Conservation (phyloP, 371 early-diverging fungal genomes). For the Basidiobolus heterosporus region DNA sequence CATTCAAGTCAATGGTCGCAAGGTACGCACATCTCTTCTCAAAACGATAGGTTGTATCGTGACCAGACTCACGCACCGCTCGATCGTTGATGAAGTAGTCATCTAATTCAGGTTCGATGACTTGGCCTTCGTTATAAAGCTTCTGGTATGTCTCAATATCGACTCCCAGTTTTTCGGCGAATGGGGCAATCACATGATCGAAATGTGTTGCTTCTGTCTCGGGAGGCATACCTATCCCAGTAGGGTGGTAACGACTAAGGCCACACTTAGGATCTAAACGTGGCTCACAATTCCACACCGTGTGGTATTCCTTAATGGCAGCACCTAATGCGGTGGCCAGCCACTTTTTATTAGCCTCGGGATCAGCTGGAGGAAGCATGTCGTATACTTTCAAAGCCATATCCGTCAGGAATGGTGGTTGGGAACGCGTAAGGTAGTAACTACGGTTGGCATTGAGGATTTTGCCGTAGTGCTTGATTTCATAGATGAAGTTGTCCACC, state of each 20-base stretch:
- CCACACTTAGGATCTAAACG: constrained; percentile 62
- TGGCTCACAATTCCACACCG: constrained; percentile 76
- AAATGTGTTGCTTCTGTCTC: constrained; percentile 93
- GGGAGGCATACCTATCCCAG: constrained; percentile 88
- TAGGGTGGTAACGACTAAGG: constrained; percentile 68
- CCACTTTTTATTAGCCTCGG: constrained; percentile 53
- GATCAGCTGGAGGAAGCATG: constrained; percentile 24
- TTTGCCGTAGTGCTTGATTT: constrained; percentile 92
- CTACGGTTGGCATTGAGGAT: constrained; percentile 93
- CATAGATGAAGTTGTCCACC: constrained; percentile 91
- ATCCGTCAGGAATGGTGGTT: constrained; percentile 94
- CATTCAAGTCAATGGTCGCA: constrained; percentile 82
- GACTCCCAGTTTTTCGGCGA: constrained; percentile 46
- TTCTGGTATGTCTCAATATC: constrained; percentile 49
- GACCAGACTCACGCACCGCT: constrained; percentile 91
- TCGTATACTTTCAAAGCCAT: constrained; percentile 78
- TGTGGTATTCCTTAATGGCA: constrained; percentile 80
- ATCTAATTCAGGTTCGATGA: constrained; percentile 72
- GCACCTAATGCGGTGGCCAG: constrained; percentile 52
- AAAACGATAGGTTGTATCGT: constrained; percentile 89
- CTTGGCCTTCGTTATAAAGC: constrained; percentile 40
- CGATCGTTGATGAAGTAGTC: constrained; percentile 91
- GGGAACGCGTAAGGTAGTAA: constrained; percentile 89
- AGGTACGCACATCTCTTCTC: constrained; percentile 82
- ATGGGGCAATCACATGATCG: constrained; percentile 74